Percentiles rank a stretch among this genome's conserved stretches.
These are phyloP conservation scores for Flaveria linearis DNA, from an alignment of 129 eudicot genomes.

Conservation along the genomic window DNA sequence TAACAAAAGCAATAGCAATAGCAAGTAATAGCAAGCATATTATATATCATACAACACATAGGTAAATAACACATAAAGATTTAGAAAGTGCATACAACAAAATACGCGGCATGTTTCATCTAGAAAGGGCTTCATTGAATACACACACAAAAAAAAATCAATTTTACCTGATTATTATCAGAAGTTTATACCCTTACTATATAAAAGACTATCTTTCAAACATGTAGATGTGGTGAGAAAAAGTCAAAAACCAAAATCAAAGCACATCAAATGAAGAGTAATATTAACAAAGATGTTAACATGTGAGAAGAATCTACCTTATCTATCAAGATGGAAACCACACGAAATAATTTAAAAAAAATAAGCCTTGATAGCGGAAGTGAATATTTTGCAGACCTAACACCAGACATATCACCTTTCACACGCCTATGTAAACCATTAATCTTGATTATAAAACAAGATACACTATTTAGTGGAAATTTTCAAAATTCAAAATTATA, in stretches of 20 bases:
- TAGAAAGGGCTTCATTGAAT: too few species aligned
- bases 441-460: background rate
- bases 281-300: background rate
- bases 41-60: too few species aligned
- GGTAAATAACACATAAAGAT: too few species aligned
- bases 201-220: conserved; percentile 13
- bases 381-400: conserved; percentile 7
- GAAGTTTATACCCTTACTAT: background rate
- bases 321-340: conserved; percentile 1
- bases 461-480: background rate
- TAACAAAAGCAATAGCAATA: too few species aligned
- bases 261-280: background rate
- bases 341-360: background rate
- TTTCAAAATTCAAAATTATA: too few species aligned
- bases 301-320: conserved; percentile 1
- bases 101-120: too few species aligned
- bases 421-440: background rate
- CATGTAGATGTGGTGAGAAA: background rate
- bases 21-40: too few species aligned
- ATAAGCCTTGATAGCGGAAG: conserved; percentile 5
- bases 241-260: background rate
- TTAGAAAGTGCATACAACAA: too few species aligned
- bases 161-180: background rate
- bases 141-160: background rate
- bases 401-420: background rate